Conservation (phyloP, 2,329 filamentous ascomycete species). For the Sarocladiaceae sp. region DNA sequence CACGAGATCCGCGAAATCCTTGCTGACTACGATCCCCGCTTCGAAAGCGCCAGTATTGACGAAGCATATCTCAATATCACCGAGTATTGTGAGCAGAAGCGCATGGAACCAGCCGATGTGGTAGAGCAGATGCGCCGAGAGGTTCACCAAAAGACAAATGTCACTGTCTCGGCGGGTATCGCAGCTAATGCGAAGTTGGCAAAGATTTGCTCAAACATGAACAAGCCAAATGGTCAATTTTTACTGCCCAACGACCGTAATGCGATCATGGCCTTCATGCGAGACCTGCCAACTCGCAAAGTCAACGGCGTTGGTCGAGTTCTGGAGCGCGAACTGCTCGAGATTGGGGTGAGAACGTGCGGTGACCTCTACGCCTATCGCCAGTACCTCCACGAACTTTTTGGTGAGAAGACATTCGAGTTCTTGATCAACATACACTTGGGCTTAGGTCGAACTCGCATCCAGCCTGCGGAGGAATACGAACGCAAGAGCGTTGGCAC, state of each 20-base stretch:
- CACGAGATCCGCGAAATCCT: conserved; percentile 78
- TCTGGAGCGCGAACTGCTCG: conserved; percentile 82
- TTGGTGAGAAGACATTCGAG: conserved; percentile 84
- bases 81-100: conserved; percentile 66
- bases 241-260: conserved; percentile 63
- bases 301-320: conserved; percentile 94
- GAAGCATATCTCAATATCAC: conserved; percentile 97
- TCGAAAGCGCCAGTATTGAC: conserved; percentile 90
- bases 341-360: conserved; percentile 81
- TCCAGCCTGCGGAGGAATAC: conserved; percentile 82
- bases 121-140: conserved; percentile 73
- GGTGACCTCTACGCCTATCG: conserved; percentile 79
- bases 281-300: conserved; percentile 74
- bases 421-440: conserved; percentile 82
- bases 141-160: conserved; percentile 66
- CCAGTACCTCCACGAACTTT: conserved; percentile 67
- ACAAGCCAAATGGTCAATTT: conserved; percentile 95
- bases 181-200: conserved; percentile 88
- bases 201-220: conserved; percentile 91
- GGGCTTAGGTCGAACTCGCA: conserved; percentile 75
- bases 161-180: conserved; percentile 92
- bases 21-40: conserved; percentile 80
- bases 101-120: conserved; percentile 62
- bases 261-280: conserved; percentile 81
- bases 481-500: conserved; percentile 92